Evolutionary conservation across 2,329 filamentous ascomycete species (phyloP).

Genomic region (Colletotrichum higginsianum): DNA sequence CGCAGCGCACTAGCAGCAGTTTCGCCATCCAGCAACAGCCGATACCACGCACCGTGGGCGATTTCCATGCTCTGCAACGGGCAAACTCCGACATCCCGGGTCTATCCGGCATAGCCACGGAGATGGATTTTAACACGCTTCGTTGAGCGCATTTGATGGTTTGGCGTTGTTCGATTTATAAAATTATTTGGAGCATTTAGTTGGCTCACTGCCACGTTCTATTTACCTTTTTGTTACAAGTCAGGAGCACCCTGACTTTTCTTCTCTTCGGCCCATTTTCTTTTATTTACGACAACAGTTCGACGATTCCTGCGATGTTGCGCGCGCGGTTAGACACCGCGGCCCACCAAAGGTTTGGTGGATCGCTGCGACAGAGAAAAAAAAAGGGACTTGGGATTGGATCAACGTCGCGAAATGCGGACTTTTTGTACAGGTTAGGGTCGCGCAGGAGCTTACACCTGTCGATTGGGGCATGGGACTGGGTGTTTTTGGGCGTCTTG

Average conservation of each 20-base stretch:
- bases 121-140: conserved; percentile 43
- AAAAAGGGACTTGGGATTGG: conserved; percentile 2
- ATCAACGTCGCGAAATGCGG: conserved; percentile 8
- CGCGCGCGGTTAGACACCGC: conserved; percentile 26
- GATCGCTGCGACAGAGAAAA: not conserved
- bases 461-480: conserved; percentile 30
- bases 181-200: not conserved
- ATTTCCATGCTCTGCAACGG: conserved; percentile 66
- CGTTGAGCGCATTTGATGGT: conserved; percentile 8
- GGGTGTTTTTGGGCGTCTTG: conserved; percentile 28
- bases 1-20: conserved; percentile 57
- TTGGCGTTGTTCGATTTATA: not conserved
- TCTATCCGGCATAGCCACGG: conserved; percentile 36
- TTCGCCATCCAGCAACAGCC: conserved; percentile 57
- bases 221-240: not conserved
- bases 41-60: conserved; percentile 60
- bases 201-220: not conserved
- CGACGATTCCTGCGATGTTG: not conserved
- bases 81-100: conserved; percentile 56
- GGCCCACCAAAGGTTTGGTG: not conserved
- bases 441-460: conserved; percentile 24
- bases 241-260: conserved; percentile 18
- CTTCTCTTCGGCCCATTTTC: not conserved
- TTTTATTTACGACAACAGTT: conserved; percentile 14
- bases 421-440: conserved; percentile 17